A percentile compares a stretch with the other conserved stretches of the same genome.
phyloP scores from a whole-genome alignment of 1,284 basidiomycete genomes.

The Malassezia nana region DNA sequence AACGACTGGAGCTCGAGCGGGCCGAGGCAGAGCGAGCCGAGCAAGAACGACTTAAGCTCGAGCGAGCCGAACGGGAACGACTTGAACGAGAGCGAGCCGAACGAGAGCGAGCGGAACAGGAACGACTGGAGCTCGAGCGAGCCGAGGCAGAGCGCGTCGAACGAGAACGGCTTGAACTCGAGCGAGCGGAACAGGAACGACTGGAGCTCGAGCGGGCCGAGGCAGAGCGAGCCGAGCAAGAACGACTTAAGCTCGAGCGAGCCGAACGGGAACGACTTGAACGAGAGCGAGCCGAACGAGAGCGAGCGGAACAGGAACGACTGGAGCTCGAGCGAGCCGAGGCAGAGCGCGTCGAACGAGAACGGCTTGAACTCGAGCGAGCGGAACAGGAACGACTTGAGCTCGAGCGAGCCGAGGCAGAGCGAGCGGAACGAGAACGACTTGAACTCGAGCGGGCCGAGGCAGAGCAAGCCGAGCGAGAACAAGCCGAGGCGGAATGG shows the following conservation, averaged over 20 bases:
- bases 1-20: background rate
- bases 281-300: background rate
- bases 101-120: no score
- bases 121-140: no score
- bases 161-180: no score
- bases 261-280: background rate
- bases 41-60: background rate
- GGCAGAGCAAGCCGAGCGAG: background rate
- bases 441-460: background rate
- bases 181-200: background rate
- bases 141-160: no score
- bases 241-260: background rate
- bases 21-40: background rate
- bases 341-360: background rate
- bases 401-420: background rate
- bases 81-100: no score
- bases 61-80: no score
- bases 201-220: background rate
- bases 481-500: background rate
- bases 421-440: background rate
- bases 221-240: background rate
- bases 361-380: background rate
- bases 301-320: background rate
- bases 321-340: background rate
- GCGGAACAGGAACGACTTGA: background rate